Conservation (phyloP, 805 yeast species). For the Clavispora vitiphila region DNA sequence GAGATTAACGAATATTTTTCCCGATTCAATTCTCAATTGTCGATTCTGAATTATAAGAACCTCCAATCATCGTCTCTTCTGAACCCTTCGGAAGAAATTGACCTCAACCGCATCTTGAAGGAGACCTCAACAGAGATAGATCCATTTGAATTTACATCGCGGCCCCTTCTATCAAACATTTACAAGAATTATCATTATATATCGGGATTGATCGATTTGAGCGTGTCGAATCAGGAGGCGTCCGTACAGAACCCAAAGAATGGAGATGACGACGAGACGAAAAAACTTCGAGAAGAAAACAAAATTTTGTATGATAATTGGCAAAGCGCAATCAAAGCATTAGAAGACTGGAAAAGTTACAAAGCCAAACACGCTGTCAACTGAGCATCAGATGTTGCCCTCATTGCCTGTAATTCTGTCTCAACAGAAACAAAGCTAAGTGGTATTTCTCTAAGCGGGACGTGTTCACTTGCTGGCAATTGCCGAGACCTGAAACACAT, state of each 20-base stretch:
- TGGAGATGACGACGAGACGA: constrained; percentile 12
- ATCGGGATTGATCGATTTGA: constrained; percentile 10
- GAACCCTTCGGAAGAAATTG: constrained; percentile 31
- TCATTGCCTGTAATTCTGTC: neutral
- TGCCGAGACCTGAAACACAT: neutral
- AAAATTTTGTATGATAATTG: constrained; percentile 29
- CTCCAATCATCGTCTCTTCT: constrained; percentile 12
- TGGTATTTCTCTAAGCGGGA: neutral
- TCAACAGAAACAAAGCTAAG: neutral
- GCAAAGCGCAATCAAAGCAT: constrained; percentile 34
- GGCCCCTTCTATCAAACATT: constrained; percentile 31
- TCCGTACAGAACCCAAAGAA: constrained; percentile 4
- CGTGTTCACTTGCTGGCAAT: neutral
- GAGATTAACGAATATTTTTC: constrained; percentile 24
- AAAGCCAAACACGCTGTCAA: neutral
- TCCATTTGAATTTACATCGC: constrained; percentile 29
- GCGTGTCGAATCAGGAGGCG: constrained; percentile 1
- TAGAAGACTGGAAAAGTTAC: constrained; percentile 35
- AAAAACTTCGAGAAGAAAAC: constrained; percentile 28
- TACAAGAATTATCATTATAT: constrained; percentile 32
- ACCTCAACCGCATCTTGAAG: constrained; percentile 14
- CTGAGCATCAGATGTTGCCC: neutral
- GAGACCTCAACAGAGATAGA: constrained; percentile 25
- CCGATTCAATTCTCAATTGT: constrained; percentile 23
- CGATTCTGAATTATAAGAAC: constrained; percentile 13